phyloP scores from a whole-genome alignment of 2,329 filamentous ascomycete genomes.

The Arthrobotrys conoides region DNA sequence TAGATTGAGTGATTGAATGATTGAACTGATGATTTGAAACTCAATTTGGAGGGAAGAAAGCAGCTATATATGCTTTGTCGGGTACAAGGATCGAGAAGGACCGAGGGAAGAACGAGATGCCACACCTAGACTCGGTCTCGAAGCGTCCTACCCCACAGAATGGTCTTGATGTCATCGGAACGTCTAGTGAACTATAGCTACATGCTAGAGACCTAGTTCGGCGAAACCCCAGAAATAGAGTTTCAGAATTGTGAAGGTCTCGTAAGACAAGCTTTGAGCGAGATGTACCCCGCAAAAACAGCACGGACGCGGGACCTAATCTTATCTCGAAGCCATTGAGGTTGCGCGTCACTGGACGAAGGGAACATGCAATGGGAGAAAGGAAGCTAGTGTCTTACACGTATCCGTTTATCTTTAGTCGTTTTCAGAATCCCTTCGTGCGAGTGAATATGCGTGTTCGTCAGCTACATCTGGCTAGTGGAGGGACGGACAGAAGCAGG shows the following conservation, averaged over 20 bases:
- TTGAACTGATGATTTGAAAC: slow-evolving; percentile 19
- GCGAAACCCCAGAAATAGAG: slow-evolving; percentile 37
- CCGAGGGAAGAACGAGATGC: slow-evolving; percentile 40
- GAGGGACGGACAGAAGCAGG: slow-evolving; percentile 3
- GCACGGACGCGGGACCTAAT: slow-evolving; percentile 16
- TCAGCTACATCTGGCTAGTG: slow-evolving; percentile 24
- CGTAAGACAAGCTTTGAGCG: slow-evolving; percentile 17
- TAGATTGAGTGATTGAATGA: slow-evolving; percentile 11
- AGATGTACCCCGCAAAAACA: slow-evolving; percentile 28
- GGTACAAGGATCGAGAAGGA: slow-evolving; percentile 47
- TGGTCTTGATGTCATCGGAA: slow-evolving; percentile 22
- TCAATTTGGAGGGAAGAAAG: neutral
- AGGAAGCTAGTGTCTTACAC: slow-evolving; percentile 38
- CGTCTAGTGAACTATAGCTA: neutral
- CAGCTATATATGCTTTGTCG: slow-evolving; percentile 43
- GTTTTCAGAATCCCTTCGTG: slow-evolving; percentile 48
- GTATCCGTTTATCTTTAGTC: slow-evolving; percentile 18
- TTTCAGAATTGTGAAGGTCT: slow-evolving; percentile 11
- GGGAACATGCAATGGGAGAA: slow-evolving; percentile 52
- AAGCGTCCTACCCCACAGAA: slow-evolving; percentile 13
- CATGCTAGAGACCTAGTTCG: no score
- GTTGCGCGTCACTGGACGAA: slow-evolving; percentile 55
- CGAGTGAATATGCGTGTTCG: slow-evolving; percentile 21
- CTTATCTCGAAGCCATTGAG: slow-evolving; percentile 15
- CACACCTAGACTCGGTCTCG: slow-evolving; percentile 17